Evolutionary conservation across 805 yeast species (phyloP), one percentile per base, ranked within the genome.

Genomic region (Torulaspora maleeae): DNA sequence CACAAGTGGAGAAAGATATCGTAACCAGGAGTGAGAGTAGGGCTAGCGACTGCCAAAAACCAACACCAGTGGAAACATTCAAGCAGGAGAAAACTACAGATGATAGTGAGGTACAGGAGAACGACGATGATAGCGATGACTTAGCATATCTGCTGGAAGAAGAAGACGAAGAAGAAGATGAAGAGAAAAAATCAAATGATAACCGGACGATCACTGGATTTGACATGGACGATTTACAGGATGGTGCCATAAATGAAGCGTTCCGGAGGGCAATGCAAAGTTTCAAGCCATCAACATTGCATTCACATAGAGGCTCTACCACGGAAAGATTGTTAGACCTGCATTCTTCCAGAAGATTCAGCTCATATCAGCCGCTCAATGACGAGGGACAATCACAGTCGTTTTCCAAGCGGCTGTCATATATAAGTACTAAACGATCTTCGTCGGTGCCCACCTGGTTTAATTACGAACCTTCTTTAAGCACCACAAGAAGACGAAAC

Each of bases 141-240:
- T 45, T 62, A 24, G 55, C 53, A 27, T 60, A 60, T 38, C 38
- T 60, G 15, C 40, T 62, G 9, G 54, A 48, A 3, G 59, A 58
- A 10, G 44, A 34, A 12, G 45, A 49, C 19, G 50, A 40, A 35
- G 46, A 42, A 49, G 42, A 28, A 29, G 29, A 22, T 1, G 40
- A 27, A 8, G 24, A 37, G 27, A 10, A 12, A 7, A 15, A 4
- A 34, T 13, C 12, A 3, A 36, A 16, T 10, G 11, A 15, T 10
- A 16, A 17, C 11, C 29, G 16, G 13, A 17, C 20, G 40, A 36
- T 16, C 10, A 13, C 5, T 22, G 41, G 16, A 28, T 10, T 17
- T 10, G 8, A 15, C 8, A 16, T 9, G 19, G 35, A 16, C 10
- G 19, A 32, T 32, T 9, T 16, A 16, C 20, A 32, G 2, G 47